phyloP scores from a whole-genome alignment of 2,329 filamentous ascomycete species.

The Exophiala sideris region DNA sequence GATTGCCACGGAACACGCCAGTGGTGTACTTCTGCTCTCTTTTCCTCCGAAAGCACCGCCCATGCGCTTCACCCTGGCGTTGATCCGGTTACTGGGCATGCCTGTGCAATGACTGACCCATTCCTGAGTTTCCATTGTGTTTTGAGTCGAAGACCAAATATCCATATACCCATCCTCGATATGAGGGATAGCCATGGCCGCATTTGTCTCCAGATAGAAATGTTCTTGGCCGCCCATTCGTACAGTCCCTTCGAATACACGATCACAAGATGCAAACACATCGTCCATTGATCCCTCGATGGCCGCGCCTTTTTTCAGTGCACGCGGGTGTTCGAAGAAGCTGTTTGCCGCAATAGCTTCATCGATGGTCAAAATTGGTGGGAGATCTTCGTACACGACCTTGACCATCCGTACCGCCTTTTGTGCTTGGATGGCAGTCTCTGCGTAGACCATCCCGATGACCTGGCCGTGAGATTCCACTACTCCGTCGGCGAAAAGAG shows the following conservation, averaged over 20 bases:
- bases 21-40: slow-evolving; percentile 79
- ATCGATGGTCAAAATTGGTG: slow-evolving; percentile 87
- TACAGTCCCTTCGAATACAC: slow-evolving; percentile 76
- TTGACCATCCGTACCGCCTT: slow-evolving; percentile 79
- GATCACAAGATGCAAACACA: slow-evolving; percentile 73
- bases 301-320: slow-evolving; percentile 76
- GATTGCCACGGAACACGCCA: slow-evolving; percentile 77
- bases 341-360: slow-evolving; percentile 89
- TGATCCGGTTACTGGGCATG: slow-evolving; percentile 83
- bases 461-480: slow-evolving; percentile 90
- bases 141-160: slow-evolving; percentile 88
- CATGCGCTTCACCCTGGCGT: slow-evolving; percentile 83
- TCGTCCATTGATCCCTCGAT: slow-evolving; percentile 49
- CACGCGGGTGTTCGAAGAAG: slow-evolving; percentile 76
- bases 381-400: slow-evolving; percentile 89
- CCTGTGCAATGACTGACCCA: slow-evolving; percentile 81
- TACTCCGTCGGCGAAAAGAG: slow-evolving; percentile 87
- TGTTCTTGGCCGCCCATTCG: slow-evolving; percentile 97
- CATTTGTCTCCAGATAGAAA: slow-evolving; percentile 94
- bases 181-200: slow-evolving; percentile 80
- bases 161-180: slow-evolving; percentile 94
- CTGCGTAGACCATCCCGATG: slow-evolving; percentile 84
- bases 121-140: slow-evolving; percentile 87
- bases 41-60: slow-evolving; percentile 97
- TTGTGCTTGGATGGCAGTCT: slow-evolving; percentile 70